Evolutionary conservation across 441 rosid genomes (phyloP), one percentile per base, ranked within the genome.

Genomic region (Syzygium malaccense): DNA sequence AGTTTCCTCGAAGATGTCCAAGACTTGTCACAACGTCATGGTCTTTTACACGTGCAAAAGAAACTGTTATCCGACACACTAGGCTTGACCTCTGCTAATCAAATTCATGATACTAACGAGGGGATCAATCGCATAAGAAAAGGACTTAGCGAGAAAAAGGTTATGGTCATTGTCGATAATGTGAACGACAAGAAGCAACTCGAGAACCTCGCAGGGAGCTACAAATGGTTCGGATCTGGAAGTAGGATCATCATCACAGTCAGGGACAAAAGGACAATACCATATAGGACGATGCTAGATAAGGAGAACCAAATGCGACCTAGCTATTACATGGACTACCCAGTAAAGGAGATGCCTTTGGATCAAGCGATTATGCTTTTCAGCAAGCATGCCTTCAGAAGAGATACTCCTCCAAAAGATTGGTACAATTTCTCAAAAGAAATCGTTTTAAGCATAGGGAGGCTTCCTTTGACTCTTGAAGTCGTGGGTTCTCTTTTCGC

Each of bases 391-490:
- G 79, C 79, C 3, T 32, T 33, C 2, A 33, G 25, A 32, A 33
- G 79, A 2, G 3, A 2, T 33, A 8, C 79, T 33, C 79, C 79
- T 33, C 14, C 14, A 2, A 1, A 8, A 9, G 26, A 68, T 33
- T 33, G 26, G 14, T 10, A 9, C 7, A 1, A 18, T 0, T 33
- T 68, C 48, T 33, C 26, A 0, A 0, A 2, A 33, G 48, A 33
- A 68, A 0, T 68, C 1, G 0, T 68, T 68, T 68, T 26, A 19
- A 19, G 48, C 26, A 5, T 68, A 19, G 79, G 79, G 19, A 68
- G 1, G 79, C 79, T 68, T 33, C 79, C 79, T 68, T 68, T 68
- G 79, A 68, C 79, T 18, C 62, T 19, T 0, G 79, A 33, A 68
- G 79, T 68, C 1, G 4, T 32, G 78, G 78, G 78, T 66, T 66